Percentiles rank a stretch among this genome's conserved stretches.
Conservation (phyloP, 495 filamentous ascomycete species). For the Podospora tetraspora region DNA sequence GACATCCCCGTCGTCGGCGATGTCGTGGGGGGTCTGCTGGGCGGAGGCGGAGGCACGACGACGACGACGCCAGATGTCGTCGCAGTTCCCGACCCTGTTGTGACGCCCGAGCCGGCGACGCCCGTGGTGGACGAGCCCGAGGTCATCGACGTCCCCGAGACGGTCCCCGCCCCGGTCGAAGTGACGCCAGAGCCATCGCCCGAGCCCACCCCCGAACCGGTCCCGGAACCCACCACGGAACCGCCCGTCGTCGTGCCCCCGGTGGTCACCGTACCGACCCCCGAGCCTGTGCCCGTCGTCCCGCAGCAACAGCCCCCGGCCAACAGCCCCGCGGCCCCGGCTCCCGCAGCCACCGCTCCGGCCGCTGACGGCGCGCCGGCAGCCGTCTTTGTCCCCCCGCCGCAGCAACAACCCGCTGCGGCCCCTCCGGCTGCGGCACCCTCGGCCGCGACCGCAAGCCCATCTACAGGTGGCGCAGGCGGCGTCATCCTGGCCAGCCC, state of each 20-base stretch:
- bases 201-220: neutral
- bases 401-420: neutral
- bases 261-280: neutral
- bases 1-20: constrained; percentile 3
- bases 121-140: constrained; percentile 3
- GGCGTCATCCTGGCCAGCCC: neutral
- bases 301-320: neutral
- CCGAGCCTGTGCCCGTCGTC: neutral
- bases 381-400: neutral
- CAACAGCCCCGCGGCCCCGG: constrained; percentile 2
- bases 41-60: neutral
- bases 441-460: neutral
- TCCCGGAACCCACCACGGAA: neutral
- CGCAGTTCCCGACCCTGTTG: constrained; percentile 3
- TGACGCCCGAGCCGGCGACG: neutral
- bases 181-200: neutral
- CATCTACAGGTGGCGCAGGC: neutral
- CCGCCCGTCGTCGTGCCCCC: neutral
- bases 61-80: neutral
- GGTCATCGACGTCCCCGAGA: neutral
- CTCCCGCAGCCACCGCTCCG: neutral
- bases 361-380: neutral
- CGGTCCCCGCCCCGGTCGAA: constrained; percentile 8
- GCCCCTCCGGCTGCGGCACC: neutral
- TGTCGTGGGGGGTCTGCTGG: constrained; percentile 8